Conservation (phyloP, 2,329 filamentous ascomycete genomes). For the Fusarium concolor region DNA sequence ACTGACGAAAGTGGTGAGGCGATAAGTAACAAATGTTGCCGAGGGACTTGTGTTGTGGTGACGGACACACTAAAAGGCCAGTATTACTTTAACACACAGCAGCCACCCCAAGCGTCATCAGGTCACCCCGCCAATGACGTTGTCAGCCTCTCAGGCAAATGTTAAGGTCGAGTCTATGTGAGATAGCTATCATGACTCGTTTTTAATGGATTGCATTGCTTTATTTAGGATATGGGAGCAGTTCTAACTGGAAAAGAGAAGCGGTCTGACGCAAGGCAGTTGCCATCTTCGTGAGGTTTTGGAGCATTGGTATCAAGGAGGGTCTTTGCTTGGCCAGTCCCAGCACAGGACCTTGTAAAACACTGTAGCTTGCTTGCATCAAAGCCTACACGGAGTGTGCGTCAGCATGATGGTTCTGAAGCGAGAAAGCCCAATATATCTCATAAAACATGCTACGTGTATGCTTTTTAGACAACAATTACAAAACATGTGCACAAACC, state of each 20-base stretch:
- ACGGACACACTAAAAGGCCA: rapidly evolving
- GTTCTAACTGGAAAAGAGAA: background rate
- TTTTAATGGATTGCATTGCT: slow-evolving; percentile 7
- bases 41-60: background rate
- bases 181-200: slow-evolving; percentile 23
- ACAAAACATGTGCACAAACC: background rate
- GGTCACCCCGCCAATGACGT: slow-evolving; percentile 50
- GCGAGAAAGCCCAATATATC: background rate
- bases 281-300: background rate
- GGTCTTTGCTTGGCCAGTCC: background rate
- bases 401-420: background rate
- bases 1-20: slow-evolving; percentile 26
- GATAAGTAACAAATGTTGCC: slow-evolving; percentile 2
- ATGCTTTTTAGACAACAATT: background rate
- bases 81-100: slow-evolving; percentile 24
- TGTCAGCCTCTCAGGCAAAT: slow-evolving; percentile 29
- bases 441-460: background rate
- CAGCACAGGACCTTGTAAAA: background rate
- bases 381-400: background rate
- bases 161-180: slow-evolving; percentile 21
- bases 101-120: slow-evolving; percentile 34
- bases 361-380: background rate
- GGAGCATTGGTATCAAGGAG: background rate
- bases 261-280: slow-evolving; percentile 11
- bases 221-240: background rate